Base-by-base conservation (phyloP, 768 basidiomycete genomes). In the Tylopilus intermedius region DNA sequence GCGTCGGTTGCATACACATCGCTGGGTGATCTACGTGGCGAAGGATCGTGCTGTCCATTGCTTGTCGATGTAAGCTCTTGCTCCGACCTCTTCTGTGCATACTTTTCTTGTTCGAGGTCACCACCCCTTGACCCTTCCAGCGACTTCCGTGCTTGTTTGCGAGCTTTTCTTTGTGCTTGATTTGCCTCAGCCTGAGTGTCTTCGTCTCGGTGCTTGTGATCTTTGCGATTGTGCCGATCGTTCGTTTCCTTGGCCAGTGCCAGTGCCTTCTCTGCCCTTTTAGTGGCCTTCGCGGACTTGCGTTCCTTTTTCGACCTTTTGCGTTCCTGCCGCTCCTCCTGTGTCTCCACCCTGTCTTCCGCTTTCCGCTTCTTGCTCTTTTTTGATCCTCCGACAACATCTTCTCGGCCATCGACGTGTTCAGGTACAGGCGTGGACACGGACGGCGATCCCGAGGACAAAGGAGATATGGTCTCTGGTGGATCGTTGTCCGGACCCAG, bases 401-500 rank as follows among this genome's bases (percentile, higher is more conserved):
- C 5, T 26, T 38, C 44, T 26, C 35, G 50, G 1, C 26, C 27
- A 35, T 29, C 27, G 14, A 30, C 18, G 8, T 13, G 33, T 45
- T 53, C 53, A 6, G 41, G 30, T n/a, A 32, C 27, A 0, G 47
- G 24, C 13, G 35, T 32, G 4, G 38, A n/a, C n/a, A 38, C 8
- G 38, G n/a, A 7, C 7, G 38, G 18, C 22, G 51, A 41, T 9
- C 48, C 24, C 15, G 26, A 44, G 45, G 53, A 45, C 13, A 27
- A 13, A 5, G 49, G 13, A 1, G 54, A 48, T 6, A 38, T 11
- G 4, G 8, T 10, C 8, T 14, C 14, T 47, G 38, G 22, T 15
- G 35, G 26, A 21, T 57, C 56, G 27, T 30, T 46, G 41, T 78
- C 79, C 22, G 79, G 79, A 2, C 79, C 79, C 15, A 90, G 67